A percentile compares a stretch with the other conserved stretches of the same genome.
These are phyloP conservation scores for Bonia amplexicaulis DNA, from an alignment of 176 grass and related monocot genomes.

Conservation along the genomic window DNA sequence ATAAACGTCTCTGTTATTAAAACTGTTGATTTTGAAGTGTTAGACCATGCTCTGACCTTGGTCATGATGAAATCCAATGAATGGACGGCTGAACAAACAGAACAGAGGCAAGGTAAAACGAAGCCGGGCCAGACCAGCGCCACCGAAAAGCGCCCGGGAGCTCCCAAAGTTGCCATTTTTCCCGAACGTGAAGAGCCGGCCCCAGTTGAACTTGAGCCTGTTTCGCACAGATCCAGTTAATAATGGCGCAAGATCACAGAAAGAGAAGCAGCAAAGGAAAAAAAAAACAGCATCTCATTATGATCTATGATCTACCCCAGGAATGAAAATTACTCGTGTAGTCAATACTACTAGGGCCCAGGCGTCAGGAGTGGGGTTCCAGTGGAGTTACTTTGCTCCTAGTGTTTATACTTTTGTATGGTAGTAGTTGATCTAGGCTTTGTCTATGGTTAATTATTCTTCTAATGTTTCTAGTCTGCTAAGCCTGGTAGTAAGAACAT, in stretches of 20 bases:
- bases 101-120: too few relatives aligned
- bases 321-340: background rate
- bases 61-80: conserved; percentile 38
- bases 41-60: conserved; percentile 40
- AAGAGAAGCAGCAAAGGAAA: too few relatives aligned
- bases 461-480: too few relatives aligned
- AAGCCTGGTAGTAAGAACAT: too few relatives aligned
- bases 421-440: too few relatives aligned
- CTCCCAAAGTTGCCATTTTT: background rate
- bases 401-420: background rate
- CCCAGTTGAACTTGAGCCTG: background rate
- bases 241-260: background rate
- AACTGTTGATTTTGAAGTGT: conserved; percentile 24
- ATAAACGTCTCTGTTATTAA: conserved; percentile 1
- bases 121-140: background rate
- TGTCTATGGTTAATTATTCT: too few relatives aligned
- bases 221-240: conserved; percentile 14
- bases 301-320: conserved; percentile 15
- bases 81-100: too few relatives aligned
- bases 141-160: background rate
- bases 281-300: conserved; percentile 25
- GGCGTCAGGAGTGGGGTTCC: background rate
- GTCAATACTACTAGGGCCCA: background rate
- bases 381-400: conserved; percentile 5
- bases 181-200: background rate